Evolutionary conservation across 257 asterid genomes (phyloP).

Genomic region (Forsythia viridissima): DNA sequence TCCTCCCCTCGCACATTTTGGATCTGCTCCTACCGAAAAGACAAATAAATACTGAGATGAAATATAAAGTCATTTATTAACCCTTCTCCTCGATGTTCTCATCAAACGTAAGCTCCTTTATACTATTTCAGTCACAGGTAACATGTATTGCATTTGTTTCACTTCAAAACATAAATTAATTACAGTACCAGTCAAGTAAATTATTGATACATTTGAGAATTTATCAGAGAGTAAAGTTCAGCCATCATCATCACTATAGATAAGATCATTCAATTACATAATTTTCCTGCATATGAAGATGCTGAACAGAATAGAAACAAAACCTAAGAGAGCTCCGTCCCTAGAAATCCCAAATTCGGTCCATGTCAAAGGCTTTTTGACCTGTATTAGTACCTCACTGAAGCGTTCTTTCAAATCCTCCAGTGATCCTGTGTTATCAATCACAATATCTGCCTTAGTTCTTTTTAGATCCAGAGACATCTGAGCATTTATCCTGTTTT

Average conservation of each 20-base stretch:
- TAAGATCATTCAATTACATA: slow-evolving; percentile 29
- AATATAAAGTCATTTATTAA: neutral
- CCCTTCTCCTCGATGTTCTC: neutral
- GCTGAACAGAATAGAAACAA: slow-evolving; percentile 58
- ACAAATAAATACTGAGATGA: neutral
- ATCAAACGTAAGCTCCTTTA: slow-evolving; percentile 7
- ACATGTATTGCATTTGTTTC: slow-evolving; percentile 6
- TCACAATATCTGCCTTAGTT: slow-evolving; percentile 65
- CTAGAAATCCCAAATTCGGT: slow-evolving; percentile 74
- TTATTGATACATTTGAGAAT: slow-evolving; percentile 2
- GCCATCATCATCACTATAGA: neutral
- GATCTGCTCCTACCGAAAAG: neutral
- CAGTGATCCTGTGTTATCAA: slow-evolving; percentile 74
- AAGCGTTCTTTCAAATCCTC: slow-evolving; percentile 62
- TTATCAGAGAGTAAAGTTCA: slow-evolving; percentile 8
- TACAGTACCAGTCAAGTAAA: neutral
- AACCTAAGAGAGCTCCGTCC: slow-evolving; percentile 63
- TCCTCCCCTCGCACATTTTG: neutral
- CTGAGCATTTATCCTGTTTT: slow-evolving; percentile 76
- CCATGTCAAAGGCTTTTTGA: slow-evolving; percentile 79
- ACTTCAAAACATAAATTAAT: neutral
- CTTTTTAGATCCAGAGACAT: slow-evolving; percentile 82
- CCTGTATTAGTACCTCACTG: slow-evolving; percentile 47
- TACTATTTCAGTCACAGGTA: slow-evolving; percentile 14
- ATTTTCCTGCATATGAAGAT: slow-evolving; percentile 50